phyloP scores from a whole-genome alignment of 1,284 basidiomycete species.

The Mrakiaceae sp. region DNA sequence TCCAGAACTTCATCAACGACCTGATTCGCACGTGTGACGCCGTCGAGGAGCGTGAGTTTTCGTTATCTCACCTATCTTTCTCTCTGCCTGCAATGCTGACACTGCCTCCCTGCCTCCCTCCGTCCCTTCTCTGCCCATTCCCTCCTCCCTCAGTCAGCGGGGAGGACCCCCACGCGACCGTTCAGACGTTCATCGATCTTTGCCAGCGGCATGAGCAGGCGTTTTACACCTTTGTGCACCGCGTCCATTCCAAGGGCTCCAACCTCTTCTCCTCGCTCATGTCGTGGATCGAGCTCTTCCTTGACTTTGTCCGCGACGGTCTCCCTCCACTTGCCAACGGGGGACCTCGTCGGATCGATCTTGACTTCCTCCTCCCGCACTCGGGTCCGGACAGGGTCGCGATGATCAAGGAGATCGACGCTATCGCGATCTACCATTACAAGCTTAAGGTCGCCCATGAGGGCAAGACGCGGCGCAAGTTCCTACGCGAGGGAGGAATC shows the following conservation, averaged over 20 bases:
- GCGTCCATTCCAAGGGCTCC: slow-evolving; percentile 94
- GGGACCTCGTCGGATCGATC: slow-evolving; percentile 47
- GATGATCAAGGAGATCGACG: slow-evolving; percentile 76
- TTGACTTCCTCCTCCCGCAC: slow-evolving; percentile 78
- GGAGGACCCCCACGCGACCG: slow-evolving; percentile 72
- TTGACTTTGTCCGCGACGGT: slow-evolving; percentile 84
- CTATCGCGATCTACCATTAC: slow-evolving; percentile 79
- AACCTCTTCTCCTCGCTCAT: slow-evolving; percentile 88
- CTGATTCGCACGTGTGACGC: slow-evolving; percentile 88
- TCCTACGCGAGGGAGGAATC: slow-evolving; percentile 40
- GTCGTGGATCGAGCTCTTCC: slow-evolving; percentile 93
- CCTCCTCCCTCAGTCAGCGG: slow-evolving; percentile 50
- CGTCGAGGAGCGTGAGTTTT: slow-evolving; percentile 68
- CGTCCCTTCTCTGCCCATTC: background rate
- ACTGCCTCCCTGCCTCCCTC: background rate
- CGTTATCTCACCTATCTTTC: background rate
- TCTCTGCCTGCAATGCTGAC: slow-evolving; percentile 9
- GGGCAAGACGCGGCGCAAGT: slow-evolving; percentile 68
- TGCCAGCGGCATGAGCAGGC: slow-evolving; percentile 87
- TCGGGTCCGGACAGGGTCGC: slow-evolving; percentile 56
- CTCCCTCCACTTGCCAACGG: slow-evolving; percentile 39
- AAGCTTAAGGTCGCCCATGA: slow-evolving; percentile 82
- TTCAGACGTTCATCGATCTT: slow-evolving; percentile 87
- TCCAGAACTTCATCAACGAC: slow-evolving; percentile 93
- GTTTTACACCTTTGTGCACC: slow-evolving; percentile 96